Conservation (phyloP, 83 land plant genomes). For the Picea abies region DNA sequence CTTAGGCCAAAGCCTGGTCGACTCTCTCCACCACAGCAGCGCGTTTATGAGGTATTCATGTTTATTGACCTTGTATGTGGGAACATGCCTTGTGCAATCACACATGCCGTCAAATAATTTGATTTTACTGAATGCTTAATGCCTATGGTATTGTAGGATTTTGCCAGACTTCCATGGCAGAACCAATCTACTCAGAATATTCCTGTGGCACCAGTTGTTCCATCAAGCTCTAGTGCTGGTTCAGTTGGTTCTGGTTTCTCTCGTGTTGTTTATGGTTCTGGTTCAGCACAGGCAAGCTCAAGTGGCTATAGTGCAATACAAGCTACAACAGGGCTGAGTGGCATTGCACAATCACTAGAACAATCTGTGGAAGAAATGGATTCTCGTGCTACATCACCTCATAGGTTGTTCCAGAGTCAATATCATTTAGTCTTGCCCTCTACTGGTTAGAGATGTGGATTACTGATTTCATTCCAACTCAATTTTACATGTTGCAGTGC, state of each 20-base stretch:
- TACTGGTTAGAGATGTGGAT: not conserved
- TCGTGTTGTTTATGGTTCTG: conserved; percentile 38
- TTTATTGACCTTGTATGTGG: not conserved
- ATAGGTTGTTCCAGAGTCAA: conserved; percentile 32
- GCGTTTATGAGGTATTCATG: conserved; percentile 88
- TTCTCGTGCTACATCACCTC: conserved; percentile 29
- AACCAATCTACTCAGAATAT: conserved; percentile 66
- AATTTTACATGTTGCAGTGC: conserved; percentile 18
- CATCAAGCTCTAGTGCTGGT: conserved; percentile 38
- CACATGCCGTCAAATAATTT: not conserved
- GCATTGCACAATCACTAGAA: conserved; percentile 44
- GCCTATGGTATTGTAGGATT: conserved; percentile 55
- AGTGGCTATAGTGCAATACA: conserved; percentile 33
- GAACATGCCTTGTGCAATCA: not conserved
- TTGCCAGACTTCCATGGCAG: conserved; percentile 88
- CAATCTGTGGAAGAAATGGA: conserved; percentile 43
- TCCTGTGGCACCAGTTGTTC: conserved; percentile 38
- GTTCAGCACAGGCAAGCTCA: conserved; percentile 29
- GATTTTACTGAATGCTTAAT: not conserved
- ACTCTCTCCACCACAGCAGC: conserved; percentile 77
- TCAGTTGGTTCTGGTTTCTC: conserved; percentile 32
- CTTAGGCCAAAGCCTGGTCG: conserved; percentile 94
- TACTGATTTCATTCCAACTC: not conserved
- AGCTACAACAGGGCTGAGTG: conserved; percentile 30
- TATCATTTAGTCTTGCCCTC: not conserved